A percentile compares a stretch with the other conserved stretches of the same genome.
Conservation (phyloP, 2,329 filamentous ascomycete species). For the Diaporthe velutina region DNA sequence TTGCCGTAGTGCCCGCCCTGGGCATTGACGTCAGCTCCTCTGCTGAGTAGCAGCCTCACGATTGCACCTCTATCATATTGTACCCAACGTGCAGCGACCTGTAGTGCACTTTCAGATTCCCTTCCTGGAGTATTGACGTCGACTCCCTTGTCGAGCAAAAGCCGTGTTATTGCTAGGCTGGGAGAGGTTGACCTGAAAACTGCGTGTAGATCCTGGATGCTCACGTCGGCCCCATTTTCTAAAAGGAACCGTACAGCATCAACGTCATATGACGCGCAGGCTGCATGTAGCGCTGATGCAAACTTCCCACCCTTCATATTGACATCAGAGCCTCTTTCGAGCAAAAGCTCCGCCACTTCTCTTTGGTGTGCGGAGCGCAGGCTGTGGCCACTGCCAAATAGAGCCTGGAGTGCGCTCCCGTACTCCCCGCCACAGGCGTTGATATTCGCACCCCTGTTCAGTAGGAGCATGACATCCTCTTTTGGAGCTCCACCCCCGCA, state of each 20-base stretch:
- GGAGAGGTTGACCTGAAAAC: too few relatives aligned
- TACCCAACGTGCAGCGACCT: background rate
- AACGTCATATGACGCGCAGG: background rate
- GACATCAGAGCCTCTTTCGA: background rate
- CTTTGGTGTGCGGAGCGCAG: too few relatives aligned
- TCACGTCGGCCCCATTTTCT: background rate
- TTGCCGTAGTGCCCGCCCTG: background rate
- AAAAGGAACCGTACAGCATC: background rate
- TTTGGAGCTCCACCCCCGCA: too few relatives aligned
- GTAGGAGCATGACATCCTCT: too few relatives aligned
- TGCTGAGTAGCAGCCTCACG: background rate
- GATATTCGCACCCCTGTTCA: too few relatives aligned
- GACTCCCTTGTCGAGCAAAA: background rate
- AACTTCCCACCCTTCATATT: background rate
- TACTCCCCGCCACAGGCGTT: too few relatives aligned
- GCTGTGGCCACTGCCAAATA: too few relatives aligned
- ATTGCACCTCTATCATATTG: accelerated
- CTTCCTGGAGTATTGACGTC: background rate
- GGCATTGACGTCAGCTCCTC: background rate
- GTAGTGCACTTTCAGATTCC: background rate
- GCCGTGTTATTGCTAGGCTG: background rate
- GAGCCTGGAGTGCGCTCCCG: too few relatives aligned
- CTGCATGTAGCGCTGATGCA: background rate
- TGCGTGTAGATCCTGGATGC: too few relatives aligned
- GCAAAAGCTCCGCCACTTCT: too few relatives aligned